phyloP scores from a whole-genome alignment of 1,284 basidiomycete genomes.

The Peniophora sp. region DNA sequence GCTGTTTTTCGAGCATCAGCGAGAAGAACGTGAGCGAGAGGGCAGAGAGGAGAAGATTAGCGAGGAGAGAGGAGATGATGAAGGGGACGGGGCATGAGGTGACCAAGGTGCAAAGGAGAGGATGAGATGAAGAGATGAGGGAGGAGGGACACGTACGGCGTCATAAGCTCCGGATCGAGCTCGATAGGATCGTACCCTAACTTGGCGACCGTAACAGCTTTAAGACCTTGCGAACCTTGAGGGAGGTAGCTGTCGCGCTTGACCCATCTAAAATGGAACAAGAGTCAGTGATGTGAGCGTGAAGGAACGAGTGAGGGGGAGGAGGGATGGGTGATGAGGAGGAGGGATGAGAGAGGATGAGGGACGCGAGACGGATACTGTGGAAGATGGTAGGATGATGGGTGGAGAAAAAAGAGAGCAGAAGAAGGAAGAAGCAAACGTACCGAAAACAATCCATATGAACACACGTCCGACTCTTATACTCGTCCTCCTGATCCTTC shows the following conservation, averaged over 20 bases:
- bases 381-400: no score
- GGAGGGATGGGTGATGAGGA: no score
- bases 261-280: constrained; percentile 57
- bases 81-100: no score
- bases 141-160: constrained; percentile 63
- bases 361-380: no score
- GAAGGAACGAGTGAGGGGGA: no score
- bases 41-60: neutral
- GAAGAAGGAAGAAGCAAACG: no score
- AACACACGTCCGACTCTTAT: constrained; percentile 87
- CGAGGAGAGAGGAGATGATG: neutral
- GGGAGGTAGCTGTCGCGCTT: constrained; percentile 99
- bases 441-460: constrained; percentile 97
- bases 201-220: constrained; percentile 96
- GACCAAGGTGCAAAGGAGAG: no score
- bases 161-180: constrained; percentile 98
- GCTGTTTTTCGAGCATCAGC: no score
- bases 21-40: no score
- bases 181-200: constrained; percentile 97
- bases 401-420: no score
- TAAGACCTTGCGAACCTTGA: constrained; percentile 97
- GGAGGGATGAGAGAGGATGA: no score
- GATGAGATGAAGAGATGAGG: neutral
- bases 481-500: constrained; percentile 91
- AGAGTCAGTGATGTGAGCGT: no score